Conservation (phyloP, 495 filamentous ascomycete genomes). For the Podospora anserina region DNA sequence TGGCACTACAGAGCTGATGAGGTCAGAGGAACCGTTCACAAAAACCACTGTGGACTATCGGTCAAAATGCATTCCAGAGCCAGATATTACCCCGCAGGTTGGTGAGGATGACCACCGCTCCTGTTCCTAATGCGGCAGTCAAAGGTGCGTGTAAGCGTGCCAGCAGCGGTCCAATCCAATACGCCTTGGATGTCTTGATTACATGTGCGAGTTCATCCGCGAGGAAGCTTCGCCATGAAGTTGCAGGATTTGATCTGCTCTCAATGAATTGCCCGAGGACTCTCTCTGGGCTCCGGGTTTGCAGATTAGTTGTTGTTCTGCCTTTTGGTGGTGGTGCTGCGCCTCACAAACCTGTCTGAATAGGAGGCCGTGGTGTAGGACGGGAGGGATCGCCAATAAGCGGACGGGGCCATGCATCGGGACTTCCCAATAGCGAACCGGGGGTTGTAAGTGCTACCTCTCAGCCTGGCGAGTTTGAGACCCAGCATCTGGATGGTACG, state of each 20-base stretch:
- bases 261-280: neutral
- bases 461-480: neutral
- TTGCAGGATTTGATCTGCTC: neutral
- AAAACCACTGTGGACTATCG: neutral
- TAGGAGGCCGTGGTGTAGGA: neutral
- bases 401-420: neutral
- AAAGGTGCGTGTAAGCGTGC: constrained; percentile 2
- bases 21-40: neutral
- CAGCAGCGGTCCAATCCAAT: neutral
- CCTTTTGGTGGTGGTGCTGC: neutral
- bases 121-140: neutral
- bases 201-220: neutral
- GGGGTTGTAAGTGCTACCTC: neutral
- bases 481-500: neutral
- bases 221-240: neutral
- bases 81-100: neutral
- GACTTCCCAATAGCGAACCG: neutral
- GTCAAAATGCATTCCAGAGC: neutral
- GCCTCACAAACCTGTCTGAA: constrained; percentile 3
- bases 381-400: neutral
- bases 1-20: neutral
- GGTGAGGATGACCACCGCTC: neutral
- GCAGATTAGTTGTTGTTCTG: neutral
- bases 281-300: neutral
- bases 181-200: neutral